phyloP scores from a whole-genome alignment of 192 early-diverging fungal genomes.

The Gonapodya sp. region DNA sequence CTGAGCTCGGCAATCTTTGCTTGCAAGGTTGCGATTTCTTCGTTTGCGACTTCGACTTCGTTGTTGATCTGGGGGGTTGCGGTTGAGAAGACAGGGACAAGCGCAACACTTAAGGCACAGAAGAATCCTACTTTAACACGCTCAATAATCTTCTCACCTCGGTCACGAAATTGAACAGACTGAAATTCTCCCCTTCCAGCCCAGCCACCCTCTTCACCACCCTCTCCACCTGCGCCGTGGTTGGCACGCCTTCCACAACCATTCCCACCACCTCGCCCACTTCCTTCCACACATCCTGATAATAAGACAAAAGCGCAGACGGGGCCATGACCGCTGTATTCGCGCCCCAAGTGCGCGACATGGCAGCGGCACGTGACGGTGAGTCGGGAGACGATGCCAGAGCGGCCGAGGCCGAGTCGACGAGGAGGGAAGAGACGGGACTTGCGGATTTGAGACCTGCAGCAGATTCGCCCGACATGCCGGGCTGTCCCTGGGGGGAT shows the following conservation, averaged over 20 bases:
- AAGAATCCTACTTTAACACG: too few relatives aligned
- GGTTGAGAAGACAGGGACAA: slow-evolving; percentile 30
- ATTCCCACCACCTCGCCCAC: background rate
- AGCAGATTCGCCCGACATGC: background rate
- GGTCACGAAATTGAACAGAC: slow-evolving; percentile 57
- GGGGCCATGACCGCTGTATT: background rate
- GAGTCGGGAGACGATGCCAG: background rate
- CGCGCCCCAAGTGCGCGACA: background rate
- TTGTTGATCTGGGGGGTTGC: slow-evolving; percentile 44
- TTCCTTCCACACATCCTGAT: background rate
- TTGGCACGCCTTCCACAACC: background rate
- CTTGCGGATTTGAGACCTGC: background rate
- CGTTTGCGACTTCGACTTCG: slow-evolving; percentile 32
- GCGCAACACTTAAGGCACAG: too few relatives aligned
- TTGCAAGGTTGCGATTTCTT: background rate
- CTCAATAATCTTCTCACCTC: too few relatives aligned
- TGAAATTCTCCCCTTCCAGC: slow-evolving; percentile 55
- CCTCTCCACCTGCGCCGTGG: slow-evolving; percentile 30
- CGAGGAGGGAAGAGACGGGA: background rate
- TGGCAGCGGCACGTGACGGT: background rate
- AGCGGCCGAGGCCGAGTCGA: background rate
- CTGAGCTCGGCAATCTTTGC: background rate
- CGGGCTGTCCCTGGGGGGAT: background rate
- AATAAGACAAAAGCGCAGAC: background rate
- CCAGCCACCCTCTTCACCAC: slow-evolving; percentile 41